A percentile compares a stretch with the other conserved stretches of the same genome.
Conservation (phyloP, 2,329 filamentous ascomycete species). For the Pyricularia grisea region DNA sequence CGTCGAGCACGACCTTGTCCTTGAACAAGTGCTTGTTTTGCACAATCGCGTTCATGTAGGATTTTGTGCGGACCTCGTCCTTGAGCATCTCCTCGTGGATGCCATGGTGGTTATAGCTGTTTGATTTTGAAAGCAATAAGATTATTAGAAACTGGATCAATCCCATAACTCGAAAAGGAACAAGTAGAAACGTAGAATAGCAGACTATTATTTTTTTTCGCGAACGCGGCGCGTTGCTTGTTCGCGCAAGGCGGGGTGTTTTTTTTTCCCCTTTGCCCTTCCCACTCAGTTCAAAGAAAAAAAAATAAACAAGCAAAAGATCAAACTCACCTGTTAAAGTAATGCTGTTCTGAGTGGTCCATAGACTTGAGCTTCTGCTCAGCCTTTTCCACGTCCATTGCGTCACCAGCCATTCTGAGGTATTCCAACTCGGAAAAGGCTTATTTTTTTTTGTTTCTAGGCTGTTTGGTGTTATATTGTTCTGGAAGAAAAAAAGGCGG, state of each 20-base stretch:
- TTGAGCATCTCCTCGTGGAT: slow-evolving; percentile 99
- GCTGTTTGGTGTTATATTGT: neutral
- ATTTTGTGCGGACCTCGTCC: slow-evolving; percentile 94
- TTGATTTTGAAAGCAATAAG: neutral
- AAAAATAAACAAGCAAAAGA: no score
- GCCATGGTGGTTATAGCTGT: slow-evolving; percentile 95
- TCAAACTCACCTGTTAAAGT: slow-evolving; percentile 81
- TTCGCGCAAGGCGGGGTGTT: neutral
- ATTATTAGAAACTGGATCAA: neutral
- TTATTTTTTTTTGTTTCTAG: neutral
- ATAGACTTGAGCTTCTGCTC: slow-evolving; percentile 60
- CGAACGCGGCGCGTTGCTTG: neutral
- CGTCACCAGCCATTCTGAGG: slow-evolving; percentile 30
- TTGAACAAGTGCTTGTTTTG: slow-evolving; percentile 94
- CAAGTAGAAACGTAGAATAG: neutral
- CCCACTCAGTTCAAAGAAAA: neutral
- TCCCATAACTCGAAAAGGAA: neutral
- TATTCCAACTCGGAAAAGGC: neutral
- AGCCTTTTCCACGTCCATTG: slow-evolving; percentile 50
- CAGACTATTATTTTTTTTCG: neutral
- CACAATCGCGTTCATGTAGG: slow-evolving; percentile 95
- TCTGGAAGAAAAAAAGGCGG: neutral
- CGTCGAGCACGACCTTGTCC: slow-evolving; percentile 88
- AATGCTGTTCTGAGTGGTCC: slow-evolving; percentile 95
- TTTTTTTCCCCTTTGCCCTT: neutral